Evolutionary conservation across 208 protist genomes (phyloP), one percentile per base, ranked within the genome.

Genomic region (Sergeia podlipaevii): DNA sequence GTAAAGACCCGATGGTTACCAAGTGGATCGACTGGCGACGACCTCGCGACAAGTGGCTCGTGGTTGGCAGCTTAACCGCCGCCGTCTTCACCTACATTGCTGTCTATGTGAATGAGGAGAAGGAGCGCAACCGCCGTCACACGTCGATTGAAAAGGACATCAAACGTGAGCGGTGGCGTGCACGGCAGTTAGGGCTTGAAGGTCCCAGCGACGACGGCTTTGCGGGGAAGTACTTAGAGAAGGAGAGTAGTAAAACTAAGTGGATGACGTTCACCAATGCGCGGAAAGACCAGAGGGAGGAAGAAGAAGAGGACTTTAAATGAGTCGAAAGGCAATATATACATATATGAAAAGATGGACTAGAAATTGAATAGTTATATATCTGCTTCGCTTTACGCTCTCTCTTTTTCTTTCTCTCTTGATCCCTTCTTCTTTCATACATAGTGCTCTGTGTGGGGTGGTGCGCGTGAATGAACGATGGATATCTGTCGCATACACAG

Each of bases 131-230:
- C 6, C 70, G 82, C 23, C 70, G 74, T 5, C 82, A 90, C 59
- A 47, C 52, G 15, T 87, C 78, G 3, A 90, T 90, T 43, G 72
- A 79, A 34, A 90, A 90, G 50, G 82, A 90, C 38, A 90, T 90
- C 60, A 78, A 83, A 47, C 72, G 82, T 2, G 82, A 90, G 63
- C 69, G 69, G n/a, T 90, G 82, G 79, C 71, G 82, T 15, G 82
- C 82, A 37, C 51, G 64, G 53, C 66, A 84, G 65, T 55, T 90
- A n/a, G 82, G 82, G 15, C 47, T 85, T 7, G 54, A 20, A 15
- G 48, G 55, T 42, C 77, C 77, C 3, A 47, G 15, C 4, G 82
- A 90, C 51, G 82, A 90, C 50, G 82, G 82, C 30, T 90, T 90
- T 43, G 76, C 76, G 4, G 62, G 78, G 0, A 41, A 53, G 17